phyloP scores from a whole-genome alignment of 805 yeast species.

The baker's yeast (Saccharomyces cerevisiae) region DNA sequence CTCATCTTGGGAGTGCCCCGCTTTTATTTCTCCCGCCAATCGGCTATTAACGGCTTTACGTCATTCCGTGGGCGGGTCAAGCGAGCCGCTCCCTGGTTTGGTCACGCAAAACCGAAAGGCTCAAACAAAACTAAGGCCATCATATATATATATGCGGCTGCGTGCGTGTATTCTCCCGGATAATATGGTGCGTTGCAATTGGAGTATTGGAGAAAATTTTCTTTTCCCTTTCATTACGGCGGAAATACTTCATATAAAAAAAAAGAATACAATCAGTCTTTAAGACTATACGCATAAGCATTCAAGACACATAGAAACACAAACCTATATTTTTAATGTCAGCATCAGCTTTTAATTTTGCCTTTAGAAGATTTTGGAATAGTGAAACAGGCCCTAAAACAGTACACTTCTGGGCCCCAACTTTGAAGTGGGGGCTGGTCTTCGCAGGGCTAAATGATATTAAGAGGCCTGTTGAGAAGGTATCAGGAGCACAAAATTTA shows the following conservation, averaged over 20 bases:
- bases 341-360: conserved; percentile 15
- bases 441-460: conserved; percentile 85
- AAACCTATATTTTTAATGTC: not conserved
- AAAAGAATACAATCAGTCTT: not conserved
- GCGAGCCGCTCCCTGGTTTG: not conserved
- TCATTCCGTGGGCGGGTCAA: not conserved
- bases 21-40: not conserved
- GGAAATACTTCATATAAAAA: not conserved
- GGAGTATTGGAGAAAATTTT: not conserved
- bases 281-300: not conserved
- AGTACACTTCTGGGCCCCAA: conserved; percentile 92
- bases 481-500: conserved; percentile 60
- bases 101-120: not conserved
- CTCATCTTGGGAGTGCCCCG: not conserved
- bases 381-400: conserved; percentile 94
- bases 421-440: conserved; percentile 78
- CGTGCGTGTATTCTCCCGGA: not conserved
- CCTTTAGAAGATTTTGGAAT: conserved; percentile 60
- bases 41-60: not conserved
- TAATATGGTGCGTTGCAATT: not conserved
- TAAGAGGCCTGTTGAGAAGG: conserved; percentile 82
- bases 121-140: not conserved
- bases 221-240: not conserved
- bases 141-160: not conserved
- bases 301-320: conserved; percentile 6